Conservation (phyloP, 768 basidiomycete species). For the Agaricus subrufescens region DNA sequence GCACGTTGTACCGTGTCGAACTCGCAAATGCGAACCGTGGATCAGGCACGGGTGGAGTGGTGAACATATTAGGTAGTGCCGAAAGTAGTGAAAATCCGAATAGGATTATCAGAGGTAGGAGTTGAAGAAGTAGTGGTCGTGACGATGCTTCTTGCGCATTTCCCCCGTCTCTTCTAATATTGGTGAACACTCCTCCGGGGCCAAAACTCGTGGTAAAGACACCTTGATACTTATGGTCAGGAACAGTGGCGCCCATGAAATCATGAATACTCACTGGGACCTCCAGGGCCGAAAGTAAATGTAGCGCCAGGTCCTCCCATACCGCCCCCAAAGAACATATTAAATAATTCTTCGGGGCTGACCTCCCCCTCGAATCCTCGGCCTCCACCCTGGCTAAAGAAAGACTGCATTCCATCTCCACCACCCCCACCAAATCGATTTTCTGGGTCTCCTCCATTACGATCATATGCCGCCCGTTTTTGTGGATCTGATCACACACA, state of each 20-base stretch:
- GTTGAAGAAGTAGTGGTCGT: conserved; percentile 66
- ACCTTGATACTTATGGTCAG: conserved; percentile 19
- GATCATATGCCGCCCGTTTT: conserved; percentile 85
- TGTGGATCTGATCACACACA: conserved; percentile 56
- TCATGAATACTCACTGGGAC: conserved; percentile 30
- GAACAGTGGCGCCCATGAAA: neutral
- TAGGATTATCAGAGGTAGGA: conserved; percentile 80
- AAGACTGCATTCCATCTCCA: conserved; percentile 44
- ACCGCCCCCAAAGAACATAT: conserved; percentile 90
- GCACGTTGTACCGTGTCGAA: conserved; percentile 58
- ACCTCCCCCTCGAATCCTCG: conserved; percentile 72
- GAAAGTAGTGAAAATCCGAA: conserved; percentile 83
- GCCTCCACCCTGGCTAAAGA: conserved; percentile 4
- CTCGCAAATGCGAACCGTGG: conserved; percentile 72
- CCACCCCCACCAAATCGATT: conserved; percentile 62
- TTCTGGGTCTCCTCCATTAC: conserved; percentile 85
- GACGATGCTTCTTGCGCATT: conserved; percentile 34
- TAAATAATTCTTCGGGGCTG: conserved; percentile 94
- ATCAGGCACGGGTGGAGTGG: conserved; percentile 64
- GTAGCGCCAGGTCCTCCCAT: conserved; percentile 41
- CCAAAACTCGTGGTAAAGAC: conserved; percentile 81
- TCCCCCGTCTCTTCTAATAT: conserved; percentile 10
- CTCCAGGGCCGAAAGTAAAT: neutral
- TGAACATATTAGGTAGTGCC: conserved; percentile 72
- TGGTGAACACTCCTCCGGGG: conserved; percentile 60